Conservation (phyloP, 768 basidiomycete genomes). For the Lyophyllum decastes region DNA sequence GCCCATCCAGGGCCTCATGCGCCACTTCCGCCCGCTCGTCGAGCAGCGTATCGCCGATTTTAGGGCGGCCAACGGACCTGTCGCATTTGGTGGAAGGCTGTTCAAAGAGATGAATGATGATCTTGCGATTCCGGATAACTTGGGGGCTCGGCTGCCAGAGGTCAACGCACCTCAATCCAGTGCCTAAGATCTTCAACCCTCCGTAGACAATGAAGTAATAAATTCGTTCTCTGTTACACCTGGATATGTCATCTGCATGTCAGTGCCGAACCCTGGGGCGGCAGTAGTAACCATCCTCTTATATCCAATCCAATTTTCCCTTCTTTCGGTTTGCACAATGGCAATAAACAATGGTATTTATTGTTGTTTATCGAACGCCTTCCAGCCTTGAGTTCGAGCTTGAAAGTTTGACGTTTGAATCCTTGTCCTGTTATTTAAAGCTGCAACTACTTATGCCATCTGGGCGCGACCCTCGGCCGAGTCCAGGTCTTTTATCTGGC, state of each 20-base stretch:
- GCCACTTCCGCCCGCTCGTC: slow-evolving; percentile 95
- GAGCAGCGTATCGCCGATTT: slow-evolving; percentile 84
- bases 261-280: too few species aligned
- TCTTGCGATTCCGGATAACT: slow-evolving; percentile 73
- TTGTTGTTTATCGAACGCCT: slow-evolving; percentile 1
- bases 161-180: slow-evolving; percentile 22
- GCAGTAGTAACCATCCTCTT: too few species aligned
- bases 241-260: too few species aligned
- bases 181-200: background rate
- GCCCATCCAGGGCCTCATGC: slow-evolving; percentile 98
- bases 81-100: slow-evolving; percentile 85
- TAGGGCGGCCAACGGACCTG: slow-evolving; percentile 74
- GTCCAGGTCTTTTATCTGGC: slow-evolving; percentile 54
- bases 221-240: background rate
- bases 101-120: slow-evolving; percentile 67
- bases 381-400: too few species aligned
- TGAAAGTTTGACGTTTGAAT: background rate
- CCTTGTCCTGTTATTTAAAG: background rate
- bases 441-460: slow-evolving; percentile 6
- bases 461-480: slow-evolving; percentile 12
- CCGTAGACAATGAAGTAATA: background rate
- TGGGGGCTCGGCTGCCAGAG: slow-evolving; percentile 55
- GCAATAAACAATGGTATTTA: slow-evolving; percentile 4
- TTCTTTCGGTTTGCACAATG: too few species aligned
- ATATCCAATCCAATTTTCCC: too few species aligned